These are phyloP conservation scores for Verticillium dahliae DNA, from an alignment of 2,329 filamentous ascomycete species.

Conservation along the genomic window DNA sequence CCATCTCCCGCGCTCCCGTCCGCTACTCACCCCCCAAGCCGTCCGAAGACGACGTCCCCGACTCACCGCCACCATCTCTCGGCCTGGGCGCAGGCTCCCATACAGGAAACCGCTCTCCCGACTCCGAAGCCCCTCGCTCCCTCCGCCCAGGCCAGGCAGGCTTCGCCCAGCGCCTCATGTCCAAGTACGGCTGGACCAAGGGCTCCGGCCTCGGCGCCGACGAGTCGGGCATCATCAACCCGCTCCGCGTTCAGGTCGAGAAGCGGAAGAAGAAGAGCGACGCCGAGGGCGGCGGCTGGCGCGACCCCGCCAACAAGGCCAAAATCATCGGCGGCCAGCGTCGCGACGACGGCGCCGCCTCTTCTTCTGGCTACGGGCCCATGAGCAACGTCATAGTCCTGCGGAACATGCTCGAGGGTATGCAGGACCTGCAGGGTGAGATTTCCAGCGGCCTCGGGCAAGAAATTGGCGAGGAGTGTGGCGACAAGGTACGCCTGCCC, in stretches of 20 bases:
- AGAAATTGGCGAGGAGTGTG: constrained; percentile 93
- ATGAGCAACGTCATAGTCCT: constrained; percentile 82
- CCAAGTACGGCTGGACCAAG: constrained; percentile 89
- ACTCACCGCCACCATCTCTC: constrained; percentile 39
- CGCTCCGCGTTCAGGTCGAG: constrained; percentile 76
- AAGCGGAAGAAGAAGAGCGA: constrained; percentile 76
- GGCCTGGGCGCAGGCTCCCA: constrained; percentile 38
- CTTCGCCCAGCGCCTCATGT: constrained; percentile 83
- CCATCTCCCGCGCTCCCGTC: constrained; percentile 72
- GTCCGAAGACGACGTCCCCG: constrained; percentile 28
- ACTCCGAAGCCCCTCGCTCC: constrained; percentile 41
- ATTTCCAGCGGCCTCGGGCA: constrained; percentile 72
- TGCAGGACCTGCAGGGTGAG: constrained; percentile 71
- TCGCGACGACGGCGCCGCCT: constrained; percentile 28
- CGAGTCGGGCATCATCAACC: constrained; percentile 75
- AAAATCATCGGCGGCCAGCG: constrained; percentile 75
- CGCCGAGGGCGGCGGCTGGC: constrained; percentile 72
- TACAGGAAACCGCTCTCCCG: constrained; percentile 18
- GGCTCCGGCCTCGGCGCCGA: constrained; percentile 81
- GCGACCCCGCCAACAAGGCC: constrained; percentile 60
- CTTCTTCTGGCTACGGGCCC: constrained; percentile 51
- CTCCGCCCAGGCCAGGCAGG: constrained; percentile 71
- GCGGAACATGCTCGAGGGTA: constrained; percentile 76
- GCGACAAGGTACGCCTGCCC: constrained; percentile 56
- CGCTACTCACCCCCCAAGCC: constrained; percentile 50